A percentile compares a stretch with the other conserved stretches of the same genome.
Evolutionary conservation across 2,329 filamentous ascomycete genomes (phyloP).

Genomic region (Colletotrichum sp.): DNA sequence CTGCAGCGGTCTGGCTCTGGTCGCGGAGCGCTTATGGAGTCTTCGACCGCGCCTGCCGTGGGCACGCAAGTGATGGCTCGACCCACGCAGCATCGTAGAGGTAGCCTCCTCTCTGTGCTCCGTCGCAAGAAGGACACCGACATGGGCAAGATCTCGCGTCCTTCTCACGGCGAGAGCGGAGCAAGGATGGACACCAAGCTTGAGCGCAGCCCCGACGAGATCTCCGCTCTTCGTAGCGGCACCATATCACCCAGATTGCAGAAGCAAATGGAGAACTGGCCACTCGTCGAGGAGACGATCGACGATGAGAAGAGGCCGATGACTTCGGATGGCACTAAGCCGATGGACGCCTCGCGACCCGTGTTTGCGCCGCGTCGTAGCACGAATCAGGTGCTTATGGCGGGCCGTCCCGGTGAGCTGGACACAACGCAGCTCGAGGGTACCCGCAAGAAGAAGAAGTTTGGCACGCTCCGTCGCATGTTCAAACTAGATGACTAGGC

Average conservation of each 20-base stretch:
- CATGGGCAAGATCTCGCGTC: conserved; percentile 57
- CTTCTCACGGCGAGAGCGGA: conserved; percentile 58
- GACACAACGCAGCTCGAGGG: conserved; percentile 19
- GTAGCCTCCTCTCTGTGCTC: conserved; percentile 64
- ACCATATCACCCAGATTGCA: conserved; percentile 27
- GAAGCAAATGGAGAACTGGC: conserved; percentile 48
- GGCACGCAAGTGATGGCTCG: conserved; percentile 24
- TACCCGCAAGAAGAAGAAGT: conserved; percentile 62
- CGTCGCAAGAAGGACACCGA: conserved; percentile 66
- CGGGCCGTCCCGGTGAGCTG: background rate
- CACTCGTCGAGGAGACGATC: conserved; percentile 39
- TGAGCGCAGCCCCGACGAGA: conserved; percentile 61
- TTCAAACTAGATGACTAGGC: conserved; percentile 58
- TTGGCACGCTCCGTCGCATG: conserved; percentile 68
- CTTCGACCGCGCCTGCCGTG: conserved; percentile 25
- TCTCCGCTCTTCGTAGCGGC: conserved; percentile 48
- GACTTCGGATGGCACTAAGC: conserved; percentile 35
- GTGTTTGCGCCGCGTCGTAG: conserved; percentile 40
- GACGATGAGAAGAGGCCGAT: conserved; percentile 33
- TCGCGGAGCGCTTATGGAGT: conserved; percentile 35
- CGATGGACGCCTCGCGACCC: conserved; percentile 23
- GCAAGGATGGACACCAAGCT: conserved; percentile 67
- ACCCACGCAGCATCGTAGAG: conserved; percentile 42
- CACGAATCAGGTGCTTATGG: conserved; percentile 32
- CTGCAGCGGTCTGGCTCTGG: conserved; percentile 48